Evolutionary conservation across 2,329 filamentous ascomycete species (phyloP).

Genomic region (Mycogone perniciosa): DNA sequence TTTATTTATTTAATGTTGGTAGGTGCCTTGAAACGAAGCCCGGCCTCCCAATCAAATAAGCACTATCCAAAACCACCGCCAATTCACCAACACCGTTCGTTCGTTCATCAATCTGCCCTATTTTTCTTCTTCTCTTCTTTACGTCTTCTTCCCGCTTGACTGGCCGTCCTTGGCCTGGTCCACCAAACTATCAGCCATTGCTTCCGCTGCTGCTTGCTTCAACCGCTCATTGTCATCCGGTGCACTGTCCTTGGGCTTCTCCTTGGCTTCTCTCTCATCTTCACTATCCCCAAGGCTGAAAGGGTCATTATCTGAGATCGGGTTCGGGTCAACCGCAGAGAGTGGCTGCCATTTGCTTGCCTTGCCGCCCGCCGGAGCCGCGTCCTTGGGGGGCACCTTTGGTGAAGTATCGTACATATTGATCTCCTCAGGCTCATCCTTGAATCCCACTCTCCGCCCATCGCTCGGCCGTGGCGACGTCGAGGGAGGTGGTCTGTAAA

Average conservation of each 20-base stretch:
- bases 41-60: too few species aligned
- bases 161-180: conserved; percentile 30
- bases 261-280: conserved; percentile 63
- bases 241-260: conserved; percentile 49
- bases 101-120: not conserved
- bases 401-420: conserved; percentile 64
- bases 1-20: too few species aligned
- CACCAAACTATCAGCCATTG: conserved; percentile 51
- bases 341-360: conserved; percentile 96
- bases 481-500: conserved; percentile 65
- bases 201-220: conserved; percentile 59
- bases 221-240: conserved; percentile 54
- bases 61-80: not conserved
- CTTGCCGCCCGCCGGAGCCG: conserved; percentile 49
- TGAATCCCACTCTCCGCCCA: conserved; percentile 51
- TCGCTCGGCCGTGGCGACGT: conserved; percentile 44
- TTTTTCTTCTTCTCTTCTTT: conserved; percentile 5
- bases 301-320: conserved; percentile 85
- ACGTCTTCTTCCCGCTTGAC: conserved; percentile 30
- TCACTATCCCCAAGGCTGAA: conserved; percentile 96
- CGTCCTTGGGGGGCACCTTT: conserved; percentile 46
- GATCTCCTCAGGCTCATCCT: conserved; percentile 69
- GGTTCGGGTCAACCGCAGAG: conserved; percentile 71
- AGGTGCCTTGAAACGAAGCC: too few species aligned
- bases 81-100: conserved; percentile 1